Base-by-base conservation (phyloP, 208 protist species). In the Acanthamoeba lenticulata region DNA sequence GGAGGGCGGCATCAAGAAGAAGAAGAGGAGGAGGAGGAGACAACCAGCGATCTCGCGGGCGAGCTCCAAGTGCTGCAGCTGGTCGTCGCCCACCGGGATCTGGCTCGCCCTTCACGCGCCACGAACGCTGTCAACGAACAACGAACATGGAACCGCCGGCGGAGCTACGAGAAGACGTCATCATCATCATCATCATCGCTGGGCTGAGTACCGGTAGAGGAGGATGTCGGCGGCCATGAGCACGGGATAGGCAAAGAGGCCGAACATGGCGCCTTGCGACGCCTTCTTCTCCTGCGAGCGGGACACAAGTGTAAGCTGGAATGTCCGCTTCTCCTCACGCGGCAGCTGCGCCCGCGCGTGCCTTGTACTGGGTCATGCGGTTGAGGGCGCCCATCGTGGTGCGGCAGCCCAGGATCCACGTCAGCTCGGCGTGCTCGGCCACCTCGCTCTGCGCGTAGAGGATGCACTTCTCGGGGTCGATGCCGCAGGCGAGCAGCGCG, bases 211-310 rank as follows among this genome's bases (percentile, higher is more conserved):
- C 57, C 52, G 60, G 57, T 96, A 97, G 17, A 97, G 62, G 29
- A 97, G 88, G 27, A 97, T 97, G 91, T 97, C 96, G 13, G 96
- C 91, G 27, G 95, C 94, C 96, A 97, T 97, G 29, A 97, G 94
- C 32, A 97, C 92, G 45, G 96, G 96, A 62, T 97, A 97, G 45
- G 85, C 69, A 6, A 96, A 95, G 17, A 97, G 47, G 32, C 96
- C 96, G 47, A 96, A 65, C 62, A 57, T 94, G 19, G 89, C 72
- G 24, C 55, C 27, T 6, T 93, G 62, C 40, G 24, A 38, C 24
- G 32, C 44, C 90, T 57, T 93, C 74, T 94, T 90, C 42, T 95
- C 88, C 47, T 94, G 94, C 42, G 45, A 69, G 42, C 62, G 62
- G 52, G 32, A 79, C 32, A 94, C 57, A 72, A n/a, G n/a, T n/a